Evolutionary conservation across 2,329 filamentous ascomycete species (phyloP).

Genomic region (Exutisphaerella laricina): DNA sequence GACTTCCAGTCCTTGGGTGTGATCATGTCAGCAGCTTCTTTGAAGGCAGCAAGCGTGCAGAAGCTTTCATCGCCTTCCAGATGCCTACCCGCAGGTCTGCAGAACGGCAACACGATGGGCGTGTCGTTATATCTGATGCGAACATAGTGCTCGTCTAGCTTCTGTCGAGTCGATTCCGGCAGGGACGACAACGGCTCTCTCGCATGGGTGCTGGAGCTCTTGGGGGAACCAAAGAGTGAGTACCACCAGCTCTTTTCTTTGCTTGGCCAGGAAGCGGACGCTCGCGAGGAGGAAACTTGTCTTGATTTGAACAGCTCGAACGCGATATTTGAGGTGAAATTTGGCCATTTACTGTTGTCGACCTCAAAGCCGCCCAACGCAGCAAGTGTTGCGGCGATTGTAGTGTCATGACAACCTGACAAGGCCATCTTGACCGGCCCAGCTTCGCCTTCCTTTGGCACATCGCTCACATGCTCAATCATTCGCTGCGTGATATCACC

Average conservation of each 20-base stretch:
- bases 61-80: slow-evolving; percentile 80
- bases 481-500: slow-evolving; percentile 67
- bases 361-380: slow-evolving; percentile 71
- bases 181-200: slow-evolving; percentile 56
- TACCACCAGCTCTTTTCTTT: slow-evolving; percentile 27
- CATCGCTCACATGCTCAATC: slow-evolving; percentile 39
- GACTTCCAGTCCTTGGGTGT: slow-evolving; percentile 73
- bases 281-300: slow-evolving; percentile 21
- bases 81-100: slow-evolving; percentile 70
- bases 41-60: slow-evolving; percentile 90
- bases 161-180: slow-evolving; percentile 51
- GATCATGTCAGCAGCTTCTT: slow-evolving; percentile 83
- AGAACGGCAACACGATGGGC: slow-evolving; percentile 76
- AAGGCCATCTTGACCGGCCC: slow-evolving; percentile 65
- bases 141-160: slow-evolving; percentile 74
- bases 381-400: slow-evolving; percentile 70
- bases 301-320: slow-evolving; percentile 75
- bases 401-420: slow-evolving; percentile 89
- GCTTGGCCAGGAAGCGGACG: slow-evolving; percentile 14
- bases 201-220: slow-evolving; percentile 12
- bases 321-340: slow-evolving; percentile 87
- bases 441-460: slow-evolving; percentile 36
- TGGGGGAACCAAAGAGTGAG: slow-evolving; percentile 23
- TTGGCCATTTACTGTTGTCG: slow-evolving; percentile 70
- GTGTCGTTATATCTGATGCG: slow-evolving; percentile 86